Base-by-base conservation (phyloP, 2,329 filamentous ascomycete genomes). In the Talaromyces sp. region DNA sequence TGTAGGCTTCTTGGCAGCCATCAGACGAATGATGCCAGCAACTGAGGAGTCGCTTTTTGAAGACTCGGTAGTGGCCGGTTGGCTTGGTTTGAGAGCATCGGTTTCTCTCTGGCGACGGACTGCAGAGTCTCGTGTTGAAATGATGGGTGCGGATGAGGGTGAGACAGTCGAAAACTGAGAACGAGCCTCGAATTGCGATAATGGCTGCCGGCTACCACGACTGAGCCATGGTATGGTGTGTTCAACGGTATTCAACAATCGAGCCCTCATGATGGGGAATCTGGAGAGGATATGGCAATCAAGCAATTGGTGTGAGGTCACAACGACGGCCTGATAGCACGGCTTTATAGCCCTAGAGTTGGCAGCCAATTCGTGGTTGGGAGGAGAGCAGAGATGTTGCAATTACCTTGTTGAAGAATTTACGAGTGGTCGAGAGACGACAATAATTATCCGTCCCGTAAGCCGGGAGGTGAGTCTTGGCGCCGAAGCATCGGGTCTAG, bases 171-270 rank as follows among this genome's bases (percentile, higher is more conserved):
- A 66, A 25, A 66, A 66, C 17, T 13, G 37, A 19, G 35, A 58
- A 47, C 22, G 9, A 27, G 33, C 70, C 33, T 68, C 67, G 58
- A 72, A 47, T 6, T 67, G 64, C n/a, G 69, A 64, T 4, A 68
- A 41, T 62, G 67, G 69, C 17, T 70, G 54, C 37, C 71, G 71
- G 57, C 67, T 73, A 68, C 71, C 70, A 52, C 73, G 74, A 67
- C 69, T 70, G 68, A 73, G 54, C 43, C 74, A 73, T 37, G 76
- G 74, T 67, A 77, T 65, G 17, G 70, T 71, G 69, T 73, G 74
- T 61, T 72, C 68, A 64, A 78, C 64, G 49, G 70, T 64, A 66
- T 67, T 75, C 68, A 73, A 70, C 13, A 76, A 73, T 60, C 71
- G 72, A 59, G 73, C 67, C 67, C 72, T 77, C 74, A 77, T 78